phyloP scores from a whole-genome alignment of 768 basidiomycete species.

The Lactarius akahatsu region DNA sequence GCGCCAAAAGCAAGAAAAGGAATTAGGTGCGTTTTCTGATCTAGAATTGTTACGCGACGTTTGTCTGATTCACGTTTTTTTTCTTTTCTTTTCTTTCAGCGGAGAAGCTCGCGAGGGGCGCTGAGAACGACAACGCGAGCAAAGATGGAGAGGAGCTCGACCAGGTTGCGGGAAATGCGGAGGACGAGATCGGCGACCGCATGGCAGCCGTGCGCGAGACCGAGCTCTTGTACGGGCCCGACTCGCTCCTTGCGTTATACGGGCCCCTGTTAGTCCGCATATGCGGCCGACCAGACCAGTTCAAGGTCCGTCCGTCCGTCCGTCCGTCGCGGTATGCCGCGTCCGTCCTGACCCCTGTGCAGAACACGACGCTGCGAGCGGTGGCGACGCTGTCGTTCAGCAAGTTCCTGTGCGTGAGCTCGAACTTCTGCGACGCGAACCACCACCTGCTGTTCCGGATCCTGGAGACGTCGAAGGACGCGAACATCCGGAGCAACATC shows the following conservation, averaged over 20 bases:
- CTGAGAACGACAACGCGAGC: constrained; percentile 40
- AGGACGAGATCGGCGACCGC: constrained; percentile 96
- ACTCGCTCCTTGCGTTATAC: constrained; percentile 79
- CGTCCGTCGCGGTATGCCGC: constrained; percentile 41
- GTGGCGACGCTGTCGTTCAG: constrained; percentile 87
- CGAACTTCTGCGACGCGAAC: constrained; percentile 89
- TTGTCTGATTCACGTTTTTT: too few relatives aligned
- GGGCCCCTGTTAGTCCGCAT: constrained; percentile 91
- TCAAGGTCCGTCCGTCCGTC: constrained; percentile 76
- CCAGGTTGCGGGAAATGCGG: constrained; percentile 94
- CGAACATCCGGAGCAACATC: constrained; percentile 91
- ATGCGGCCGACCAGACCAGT: constrained; percentile 86
- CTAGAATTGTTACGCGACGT: not conserved
- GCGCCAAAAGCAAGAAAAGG: constrained; percentile 88
- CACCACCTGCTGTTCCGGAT: constrained; percentile 90
- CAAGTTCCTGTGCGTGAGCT: constrained; percentile 95
- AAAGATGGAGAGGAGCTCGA: constrained; percentile 85
- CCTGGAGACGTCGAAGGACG: constrained; percentile 86
- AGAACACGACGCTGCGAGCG: constrained; percentile 86
- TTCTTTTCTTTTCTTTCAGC: too few relatives aligned
- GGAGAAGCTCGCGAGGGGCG: constrained; percentile 55
- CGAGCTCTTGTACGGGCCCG: constrained; percentile 80
- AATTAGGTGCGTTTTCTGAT: constrained; percentile 52
- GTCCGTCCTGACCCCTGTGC: not conserved
- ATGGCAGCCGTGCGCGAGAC: constrained; percentile 81